Conservation (phyloP, 495 filamentous ascomycete species). For the Lophiotrema nucula region DNA sequence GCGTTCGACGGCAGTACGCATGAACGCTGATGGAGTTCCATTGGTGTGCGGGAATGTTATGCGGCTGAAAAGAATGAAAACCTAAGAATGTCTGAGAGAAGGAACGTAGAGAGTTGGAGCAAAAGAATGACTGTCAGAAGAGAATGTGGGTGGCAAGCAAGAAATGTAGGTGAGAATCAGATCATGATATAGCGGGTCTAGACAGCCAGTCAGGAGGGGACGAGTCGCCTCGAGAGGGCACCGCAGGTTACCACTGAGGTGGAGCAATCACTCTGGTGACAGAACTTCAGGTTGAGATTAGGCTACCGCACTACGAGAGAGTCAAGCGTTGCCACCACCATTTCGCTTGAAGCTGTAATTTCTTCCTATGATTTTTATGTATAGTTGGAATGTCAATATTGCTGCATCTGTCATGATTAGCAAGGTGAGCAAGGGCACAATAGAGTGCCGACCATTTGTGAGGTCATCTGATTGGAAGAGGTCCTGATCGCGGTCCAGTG, state of each 20-base stretch:
- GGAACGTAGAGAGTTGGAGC: slow-evolving; percentile 47
- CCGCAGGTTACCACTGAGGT: slow-evolving; percentile 19
- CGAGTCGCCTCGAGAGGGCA: slow-evolving; percentile 1
- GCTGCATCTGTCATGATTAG: slow-evolving; percentile 22
- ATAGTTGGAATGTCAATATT: slow-evolving; percentile 27
- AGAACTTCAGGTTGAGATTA: slow-evolving; percentile 25
- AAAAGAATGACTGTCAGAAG: slow-evolving; percentile 59
- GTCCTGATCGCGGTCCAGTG: slow-evolving; percentile 12
- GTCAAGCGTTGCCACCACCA: slow-evolving; percentile 11
- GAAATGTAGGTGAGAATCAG: slow-evolving; percentile 48
- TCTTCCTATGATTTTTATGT: slow-evolving; percentile 7
- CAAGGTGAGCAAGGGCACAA: slow-evolving; percentile 27
- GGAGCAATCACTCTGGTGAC: slow-evolving; percentile 23
- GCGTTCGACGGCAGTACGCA: slow-evolving; percentile 46
- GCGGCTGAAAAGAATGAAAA: slow-evolving; percentile 25
- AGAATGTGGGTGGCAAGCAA: slow-evolving; percentile 57
- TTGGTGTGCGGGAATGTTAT: slow-evolving; percentile 34
- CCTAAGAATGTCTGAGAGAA: slow-evolving; percentile 39
- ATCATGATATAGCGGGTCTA: slow-evolving; percentile 31
- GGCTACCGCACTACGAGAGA: slow-evolving; percentile 25
- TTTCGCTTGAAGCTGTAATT: slow-evolving; percentile 29
- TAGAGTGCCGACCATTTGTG: slow-evolving; percentile 10
- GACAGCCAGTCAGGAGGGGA: slow-evolving; percentile 29
- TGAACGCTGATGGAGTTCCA: slow-evolving; percentile 36
- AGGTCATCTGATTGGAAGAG: slow-evolving; percentile 26